Conservation (phyloP, 106 monocot genomes). For the Alisma plantagoaquatica region DNA sequence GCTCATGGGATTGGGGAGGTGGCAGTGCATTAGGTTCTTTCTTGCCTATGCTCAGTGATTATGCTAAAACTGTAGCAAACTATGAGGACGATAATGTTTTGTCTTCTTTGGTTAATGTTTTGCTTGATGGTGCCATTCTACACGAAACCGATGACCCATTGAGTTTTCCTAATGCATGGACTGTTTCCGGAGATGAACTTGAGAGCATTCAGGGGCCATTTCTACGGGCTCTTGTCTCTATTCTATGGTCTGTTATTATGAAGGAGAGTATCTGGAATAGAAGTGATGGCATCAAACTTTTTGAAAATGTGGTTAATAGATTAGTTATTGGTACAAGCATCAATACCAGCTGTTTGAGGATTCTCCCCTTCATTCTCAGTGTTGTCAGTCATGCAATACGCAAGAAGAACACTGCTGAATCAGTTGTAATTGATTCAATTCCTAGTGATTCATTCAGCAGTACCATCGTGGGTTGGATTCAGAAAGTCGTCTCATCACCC, state of each 20-base stretch:
- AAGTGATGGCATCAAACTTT: slow-evolving; percentile 40
- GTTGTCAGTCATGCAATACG: slow-evolving; percentile 35
- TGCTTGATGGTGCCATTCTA: slow-evolving; percentile 54
- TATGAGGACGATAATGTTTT: slow-evolving; percentile 13
- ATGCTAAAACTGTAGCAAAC: slow-evolving; percentile 25
- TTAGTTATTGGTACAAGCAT: slow-evolving; percentile 24
- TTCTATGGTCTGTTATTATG: slow-evolving; percentile 37
- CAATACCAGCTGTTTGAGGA: slow-evolving; percentile 49
- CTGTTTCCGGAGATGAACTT: slow-evolving; percentile 48
- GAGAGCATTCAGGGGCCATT: slow-evolving; percentile 60
- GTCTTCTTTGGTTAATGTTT: slow-evolving; percentile 33
- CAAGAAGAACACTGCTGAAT: slow-evolving; percentile 10
- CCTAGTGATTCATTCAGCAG: slow-evolving; percentile 24
- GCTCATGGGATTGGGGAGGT: slow-evolving; percentile 77
- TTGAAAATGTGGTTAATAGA: slow-evolving; percentile 40
- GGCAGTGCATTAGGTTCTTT: slow-evolving; percentile 44
- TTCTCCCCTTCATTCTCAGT: slow-evolving; percentile 72
- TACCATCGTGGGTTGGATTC: slow-evolving; percentile 51
- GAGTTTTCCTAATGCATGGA: slow-evolving; percentile 59
- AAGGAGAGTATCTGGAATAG: slow-evolving; percentile 43
- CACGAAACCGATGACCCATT: slow-evolving; percentile 21
- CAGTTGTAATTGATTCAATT: slow-evolving; percentile 12
- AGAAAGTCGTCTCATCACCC: slow-evolving; percentile 45
- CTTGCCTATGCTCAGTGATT: slow-evolving; percentile 45
- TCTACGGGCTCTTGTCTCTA: slow-evolving; percentile 57